Percentiles rank a stretch among this genome's conserved stretches.
Evolutionary conservation across 1,284 basidiomycete genomes (phyloP).

Genomic region (Ustilago xerochloae): DNA sequence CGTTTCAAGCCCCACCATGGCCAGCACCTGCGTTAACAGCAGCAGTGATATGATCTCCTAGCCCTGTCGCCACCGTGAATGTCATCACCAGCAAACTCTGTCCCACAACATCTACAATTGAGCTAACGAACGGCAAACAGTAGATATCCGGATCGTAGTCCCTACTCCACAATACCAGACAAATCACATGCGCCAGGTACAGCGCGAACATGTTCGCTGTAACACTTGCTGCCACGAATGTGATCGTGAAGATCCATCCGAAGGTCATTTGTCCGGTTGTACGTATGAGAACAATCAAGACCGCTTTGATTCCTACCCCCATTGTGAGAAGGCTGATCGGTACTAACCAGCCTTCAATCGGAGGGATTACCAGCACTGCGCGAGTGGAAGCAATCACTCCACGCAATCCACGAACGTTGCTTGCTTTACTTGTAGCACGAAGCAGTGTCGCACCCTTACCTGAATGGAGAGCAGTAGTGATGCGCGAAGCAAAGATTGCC

Average conservation of each 20-base stretch:
- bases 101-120: constrained; percentile 89
- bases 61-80: constrained; percentile 69
- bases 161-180: constrained; percentile 82
- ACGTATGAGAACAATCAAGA: constrained; percentile 55
- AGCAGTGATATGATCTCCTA: constrained; percentile 62
- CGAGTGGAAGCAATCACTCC: constrained; percentile 25
- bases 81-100: constrained; percentile 78
- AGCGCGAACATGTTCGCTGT: constrained; percentile 73
- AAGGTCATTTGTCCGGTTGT: constrained; percentile 54
- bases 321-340: constrained; percentile 56
- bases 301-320: constrained; percentile 46
- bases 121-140: constrained; percentile 89
- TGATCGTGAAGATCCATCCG: constrained; percentile 53
- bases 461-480: constrained; percentile 84
- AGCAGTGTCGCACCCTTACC: constrained; percentile 48
- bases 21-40: constrained; percentile 47
- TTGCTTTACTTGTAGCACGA: constrained; percentile 26
- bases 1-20: constrained; percentile 42
- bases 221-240: constrained; percentile 30
- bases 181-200: constrained; percentile 76
- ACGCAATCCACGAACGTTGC: constrained; percentile 18
- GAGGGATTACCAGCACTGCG: constrained; percentile 30
- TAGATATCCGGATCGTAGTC: constrained; percentile 86
- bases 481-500: constrained; percentile 88
- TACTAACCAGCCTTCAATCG: constrained; percentile 60